Percentiles rank a stretch among this genome's conserved stretches.
Conservation (phyloP, 2,329 filamentous ascomycete genomes). For the Pleoardoris graminearum region DNA sequence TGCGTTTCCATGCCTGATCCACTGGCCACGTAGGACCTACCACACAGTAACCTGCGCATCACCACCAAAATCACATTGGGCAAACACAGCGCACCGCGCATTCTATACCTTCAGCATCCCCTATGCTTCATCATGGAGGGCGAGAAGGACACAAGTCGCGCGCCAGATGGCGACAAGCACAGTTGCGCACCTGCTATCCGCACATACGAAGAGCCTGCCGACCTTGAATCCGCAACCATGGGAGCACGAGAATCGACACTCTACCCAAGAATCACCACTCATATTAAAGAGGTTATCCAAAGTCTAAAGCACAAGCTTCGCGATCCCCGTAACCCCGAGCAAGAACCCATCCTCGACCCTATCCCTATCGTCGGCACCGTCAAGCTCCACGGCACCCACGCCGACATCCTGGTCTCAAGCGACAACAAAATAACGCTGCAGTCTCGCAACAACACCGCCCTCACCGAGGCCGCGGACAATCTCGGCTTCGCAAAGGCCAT, state of each 20-base stretch:
- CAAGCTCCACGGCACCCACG: slow-evolving; percentile 42
- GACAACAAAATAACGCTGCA: slow-evolving; percentile 29
- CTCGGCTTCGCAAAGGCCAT: slow-evolving; percentile 29
- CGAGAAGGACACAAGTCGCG: no score
- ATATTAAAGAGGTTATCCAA: slow-evolving; percentile 27
- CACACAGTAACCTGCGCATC: no score
- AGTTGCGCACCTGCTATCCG: not conserved
- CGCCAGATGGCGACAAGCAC: not conserved
- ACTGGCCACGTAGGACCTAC: no score
- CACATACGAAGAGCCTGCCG: not conserved
- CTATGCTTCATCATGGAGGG: not conserved
- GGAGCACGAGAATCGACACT: slow-evolving; percentile 20
- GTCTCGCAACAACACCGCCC: slow-evolving; percentile 25
- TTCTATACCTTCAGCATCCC: no score
- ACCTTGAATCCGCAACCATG: slow-evolving; percentile 9
- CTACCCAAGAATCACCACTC: slow-evolving; percentile 37
- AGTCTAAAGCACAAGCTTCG: slow-evolving; percentile 15
- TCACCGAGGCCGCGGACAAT: slow-evolving; percentile 25
- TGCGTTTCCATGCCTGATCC: no score
- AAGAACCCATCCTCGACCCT: slow-evolving; percentile 7
- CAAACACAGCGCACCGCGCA: no score
- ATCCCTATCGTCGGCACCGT: slow-evolving; percentile 34
- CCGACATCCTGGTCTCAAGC: slow-evolving; percentile 32
- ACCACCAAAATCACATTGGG: no score
- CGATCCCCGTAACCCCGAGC: slow-evolving; percentile 9